Evolutionary conservation across 148 eudicot genomes (phyloP).

Genomic region (Gaultheria prostrata): DNA sequence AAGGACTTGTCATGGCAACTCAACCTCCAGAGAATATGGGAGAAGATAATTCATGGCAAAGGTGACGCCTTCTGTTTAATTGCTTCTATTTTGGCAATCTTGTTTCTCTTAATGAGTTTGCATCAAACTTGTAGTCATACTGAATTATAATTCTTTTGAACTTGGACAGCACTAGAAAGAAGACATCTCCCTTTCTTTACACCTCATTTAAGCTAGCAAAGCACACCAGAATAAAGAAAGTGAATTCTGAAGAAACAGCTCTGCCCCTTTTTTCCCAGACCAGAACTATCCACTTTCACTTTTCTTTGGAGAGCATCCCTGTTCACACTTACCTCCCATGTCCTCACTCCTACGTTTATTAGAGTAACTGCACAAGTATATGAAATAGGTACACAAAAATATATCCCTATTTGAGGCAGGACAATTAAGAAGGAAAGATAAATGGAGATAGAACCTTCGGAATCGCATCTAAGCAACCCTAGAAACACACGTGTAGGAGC

Average conservation of each 20-base stretch:
- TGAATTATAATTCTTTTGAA: background rate
- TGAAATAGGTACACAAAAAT: background rate
- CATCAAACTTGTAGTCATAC: background rate
- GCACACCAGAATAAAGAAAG: background rate
- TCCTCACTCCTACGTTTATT: background rate
- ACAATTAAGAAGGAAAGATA: background rate
- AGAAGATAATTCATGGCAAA: slow-evolving; percentile 54
- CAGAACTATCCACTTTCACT: background rate
- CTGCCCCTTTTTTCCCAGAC: background rate
- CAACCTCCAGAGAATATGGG: slow-evolving; percentile 72
- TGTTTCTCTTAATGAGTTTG: background rate
- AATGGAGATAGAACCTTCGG: background rate
- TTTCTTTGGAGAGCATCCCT: background rate
- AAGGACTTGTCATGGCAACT: slow-evolving; percentile 75
- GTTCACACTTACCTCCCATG: background rate
- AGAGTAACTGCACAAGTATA: background rate
- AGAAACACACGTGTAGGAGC: background rate
- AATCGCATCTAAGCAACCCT: background rate
- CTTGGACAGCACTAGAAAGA: background rate
- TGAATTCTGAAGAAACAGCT: background rate
- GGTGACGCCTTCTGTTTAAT: slow-evolving; percentile 31
- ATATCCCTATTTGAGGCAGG: background rate
- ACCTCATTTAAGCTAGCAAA: background rate
- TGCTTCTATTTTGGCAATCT: background rate
- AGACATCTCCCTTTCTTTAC: background rate